Percentiles rank a stretch among this genome's conserved stretches.
Conservation (phyloP, 2,329 filamentous ascomycete species). For the Clonostachys chloroleuca region DNA sequence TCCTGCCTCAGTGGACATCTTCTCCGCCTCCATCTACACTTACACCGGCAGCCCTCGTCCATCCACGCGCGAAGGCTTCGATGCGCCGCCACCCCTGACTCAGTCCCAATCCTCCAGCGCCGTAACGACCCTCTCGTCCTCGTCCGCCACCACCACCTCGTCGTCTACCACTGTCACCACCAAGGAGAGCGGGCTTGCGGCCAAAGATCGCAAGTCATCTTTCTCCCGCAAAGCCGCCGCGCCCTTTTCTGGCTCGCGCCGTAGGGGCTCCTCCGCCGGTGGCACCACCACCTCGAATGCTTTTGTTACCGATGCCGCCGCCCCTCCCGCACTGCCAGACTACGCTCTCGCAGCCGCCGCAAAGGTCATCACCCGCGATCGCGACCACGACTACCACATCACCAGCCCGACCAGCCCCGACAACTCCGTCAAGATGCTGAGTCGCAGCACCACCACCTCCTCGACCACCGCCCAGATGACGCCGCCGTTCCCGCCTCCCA, state of each 20-base stretch:
- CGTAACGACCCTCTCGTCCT: slow-evolving; percentile 2
- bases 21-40: slow-evolving; percentile 13
- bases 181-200: slow-evolving; percentile 7
- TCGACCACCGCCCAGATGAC: slow-evolving; percentile 9
- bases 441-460: slow-evolving; percentile 29
- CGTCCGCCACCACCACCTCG: slow-evolving; percentile 2
- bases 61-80: slow-evolving; percentile 25
- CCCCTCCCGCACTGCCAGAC: slow-evolving; percentile 49
- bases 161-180: slow-evolving; percentile 6
- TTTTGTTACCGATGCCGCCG: slow-evolving; percentile 37
- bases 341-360: slow-evolving; percentile 46
- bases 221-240: slow-evolving; percentile 47
- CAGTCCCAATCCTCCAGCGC: slow-evolving; percentile 1
- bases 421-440: slow-evolving; percentile 37
- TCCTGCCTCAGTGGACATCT: slow-evolving; percentile 5
- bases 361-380: slow-evolving; percentile 27
- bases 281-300: slow-evolving; percentile 26
- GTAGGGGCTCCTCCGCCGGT: slow-evolving; percentile 27
- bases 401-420: slow-evolving; percentile 21
- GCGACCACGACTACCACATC: slow-evolving; percentile 11
- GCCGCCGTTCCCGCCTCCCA: slow-evolving; percentile 10
- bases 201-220: slow-evolving; percentile 45
- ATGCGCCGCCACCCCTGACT: slow-evolving; percentile 1
- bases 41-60: slow-evolving; percentile 14
- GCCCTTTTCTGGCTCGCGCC: slow-evolving; percentile 39